Evolutionary conservation across 169 alveolate genomes (phyloP).

Genomic region (Plasmodium inui): DNA sequence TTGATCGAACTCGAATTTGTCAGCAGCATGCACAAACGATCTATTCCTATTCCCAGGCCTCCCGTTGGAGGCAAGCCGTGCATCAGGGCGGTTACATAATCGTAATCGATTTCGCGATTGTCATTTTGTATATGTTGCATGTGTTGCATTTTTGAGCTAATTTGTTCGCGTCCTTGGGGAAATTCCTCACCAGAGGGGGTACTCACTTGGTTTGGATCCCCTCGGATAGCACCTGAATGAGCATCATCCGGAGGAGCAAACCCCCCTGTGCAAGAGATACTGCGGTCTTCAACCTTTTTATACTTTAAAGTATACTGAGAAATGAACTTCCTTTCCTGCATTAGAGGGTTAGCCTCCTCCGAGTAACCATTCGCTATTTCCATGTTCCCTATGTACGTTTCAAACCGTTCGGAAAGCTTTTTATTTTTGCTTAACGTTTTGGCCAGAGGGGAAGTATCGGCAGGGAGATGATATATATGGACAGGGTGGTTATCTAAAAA

Average conservation of each 20-base stretch:
- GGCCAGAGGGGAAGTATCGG: conserved; percentile 59
- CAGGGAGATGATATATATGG: conserved; percentile 71
- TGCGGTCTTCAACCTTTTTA: conserved; percentile 6
- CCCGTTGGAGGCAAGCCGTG: conserved; percentile 99
- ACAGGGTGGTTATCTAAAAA: conserved; percentile 24
- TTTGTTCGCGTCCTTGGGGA: not conserved
- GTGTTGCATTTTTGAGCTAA: not conserved
- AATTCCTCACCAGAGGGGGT: conserved; percentile 2
- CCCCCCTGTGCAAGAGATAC: not conserved
- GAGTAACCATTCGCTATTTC: conserved; percentile 95
- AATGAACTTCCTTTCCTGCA: conserved; percentile 89
- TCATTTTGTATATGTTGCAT: conserved; percentile 1
- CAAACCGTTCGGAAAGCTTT: conserved; percentile 93
- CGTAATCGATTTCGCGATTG: conserved; percentile 85
- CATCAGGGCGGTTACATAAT: conserved; percentile 92
- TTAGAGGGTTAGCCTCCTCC: conserved; percentile 94
- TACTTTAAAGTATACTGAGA: conserved; percentile 47
- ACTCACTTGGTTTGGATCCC: conserved; percentile 81
- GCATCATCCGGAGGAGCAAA: not conserved
- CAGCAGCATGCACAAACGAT: conserved; percentile 97
- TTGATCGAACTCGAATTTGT: conserved; percentile 85
- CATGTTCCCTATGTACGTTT: conserved; percentile 92
- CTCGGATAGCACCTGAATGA: conserved; percentile 35
- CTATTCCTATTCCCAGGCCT: conserved; percentile 99
- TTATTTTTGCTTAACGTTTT: conserved; percentile 55